Conservation (phyloP, 495 filamentous ascomycete species). For the Annulohypoxylon stygium region DNA sequence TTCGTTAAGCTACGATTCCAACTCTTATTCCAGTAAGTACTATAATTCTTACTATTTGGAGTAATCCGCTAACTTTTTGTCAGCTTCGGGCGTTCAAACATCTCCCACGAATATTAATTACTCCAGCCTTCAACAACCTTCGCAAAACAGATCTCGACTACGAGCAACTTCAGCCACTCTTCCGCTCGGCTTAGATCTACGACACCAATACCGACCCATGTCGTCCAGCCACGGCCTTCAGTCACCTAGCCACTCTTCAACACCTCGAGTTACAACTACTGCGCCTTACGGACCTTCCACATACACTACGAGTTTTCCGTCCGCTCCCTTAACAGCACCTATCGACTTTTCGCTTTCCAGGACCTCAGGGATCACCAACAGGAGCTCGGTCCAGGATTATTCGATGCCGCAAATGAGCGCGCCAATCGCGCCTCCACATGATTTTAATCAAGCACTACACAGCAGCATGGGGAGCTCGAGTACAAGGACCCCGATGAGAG, state of each 20-base stretch:
- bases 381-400: constrained; percentile 61
- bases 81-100: constrained; percentile 62
- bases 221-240: constrained; percentile 57
- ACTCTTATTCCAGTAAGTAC: constrained; percentile 65
- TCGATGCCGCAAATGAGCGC: constrained; percentile 69
- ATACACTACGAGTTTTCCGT: constrained; percentile 65
- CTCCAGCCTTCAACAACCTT: constrained; percentile 58
- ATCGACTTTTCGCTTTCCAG: constrained; percentile 66
- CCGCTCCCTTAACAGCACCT: constrained; percentile 66
- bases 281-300: constrained; percentile 58
- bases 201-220: constrained; percentile 63
- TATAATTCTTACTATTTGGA: constrained; percentile 19
- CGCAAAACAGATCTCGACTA: constrained; percentile 60
- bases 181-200: constrained; percentile 60
- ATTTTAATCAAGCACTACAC: constrained; percentile 65
- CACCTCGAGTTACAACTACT: constrained; percentile 54
- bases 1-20: constrained; percentile 63
- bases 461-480: constrained; percentile 58
- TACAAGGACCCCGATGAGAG: constrained; percentile 60
- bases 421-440: constrained; percentile 65
- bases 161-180: constrained; percentile 62
- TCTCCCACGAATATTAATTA: constrained; percentile 62
- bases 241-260: constrained; percentile 56
- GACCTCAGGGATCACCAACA: constrained; percentile 54
- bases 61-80: constrained; percentile 36